Evolutionary conservation across 2,329 filamentous ascomycete genomes (phyloP).

Genomic region (Hymenoscyphus albidus): DNA sequence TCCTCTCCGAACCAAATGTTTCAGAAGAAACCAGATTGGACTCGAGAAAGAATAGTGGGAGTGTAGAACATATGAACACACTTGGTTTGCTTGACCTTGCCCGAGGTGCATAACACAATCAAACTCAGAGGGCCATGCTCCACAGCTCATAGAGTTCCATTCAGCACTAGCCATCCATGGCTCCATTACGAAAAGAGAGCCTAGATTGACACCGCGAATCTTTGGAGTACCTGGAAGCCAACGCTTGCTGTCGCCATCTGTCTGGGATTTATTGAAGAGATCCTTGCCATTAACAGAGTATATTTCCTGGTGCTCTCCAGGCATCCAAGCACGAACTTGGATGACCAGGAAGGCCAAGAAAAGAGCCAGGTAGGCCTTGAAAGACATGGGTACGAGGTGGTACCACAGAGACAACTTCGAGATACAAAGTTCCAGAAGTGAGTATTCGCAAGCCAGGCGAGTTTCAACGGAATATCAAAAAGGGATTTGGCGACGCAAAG

Average conservation of each 20-base stretch:
- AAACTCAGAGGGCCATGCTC: background rate
- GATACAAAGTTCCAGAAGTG: conserved; percentile 1
- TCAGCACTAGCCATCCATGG: conserved; percentile 3
- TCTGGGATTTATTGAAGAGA: conserved; percentile 15
- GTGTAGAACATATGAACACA: background rate
- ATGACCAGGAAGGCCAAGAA: background rate
- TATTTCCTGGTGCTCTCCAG: conserved; percentile 19
- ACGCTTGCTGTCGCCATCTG: conserved; percentile 12
- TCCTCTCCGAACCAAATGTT: background rate
- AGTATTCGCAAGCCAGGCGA: background rate
- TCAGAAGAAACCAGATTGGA: background rate
- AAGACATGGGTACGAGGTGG: background rate
- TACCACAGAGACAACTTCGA: background rate
- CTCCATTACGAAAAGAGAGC: conserved; percentile 1
- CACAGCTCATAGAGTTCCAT: conserved; percentile 5
- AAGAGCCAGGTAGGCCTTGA: background rate
- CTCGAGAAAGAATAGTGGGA: background rate
- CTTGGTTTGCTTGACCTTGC: background rate
- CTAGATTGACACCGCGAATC: conserved; percentile 10
- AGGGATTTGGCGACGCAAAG: background rate
- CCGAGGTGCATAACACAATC: conserved; percentile 3
- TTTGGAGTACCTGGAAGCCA: conserved; percentile 18
- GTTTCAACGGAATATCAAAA: background rate
- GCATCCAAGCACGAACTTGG: conserved; percentile 19
- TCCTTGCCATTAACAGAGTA: conserved; percentile 12